These are phyloP conservation scores for Neurospora sublineolata DNA, from an alignment of 495 filamentous ascomycete species.

Conservation along the genomic window DNA sequence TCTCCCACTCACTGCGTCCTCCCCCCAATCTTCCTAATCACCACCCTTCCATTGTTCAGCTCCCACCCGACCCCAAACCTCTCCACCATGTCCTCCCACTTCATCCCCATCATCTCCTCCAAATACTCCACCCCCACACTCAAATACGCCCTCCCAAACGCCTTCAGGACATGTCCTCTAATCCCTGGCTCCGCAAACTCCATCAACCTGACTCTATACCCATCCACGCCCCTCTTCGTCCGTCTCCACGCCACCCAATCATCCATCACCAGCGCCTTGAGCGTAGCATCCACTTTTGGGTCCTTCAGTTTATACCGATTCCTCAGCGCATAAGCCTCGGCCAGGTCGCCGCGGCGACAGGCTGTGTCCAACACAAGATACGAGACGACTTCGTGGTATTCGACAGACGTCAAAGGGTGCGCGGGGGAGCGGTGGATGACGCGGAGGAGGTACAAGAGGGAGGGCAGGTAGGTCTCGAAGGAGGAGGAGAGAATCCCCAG, in stretches of 20 bases:
- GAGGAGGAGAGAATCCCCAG: conserved; percentile 67
- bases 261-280: conserved; percentile 62
- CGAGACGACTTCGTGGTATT: conserved; percentile 63
- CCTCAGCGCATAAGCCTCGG: conserved; percentile 55
- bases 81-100: conserved; percentile 57
- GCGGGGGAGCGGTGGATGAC: conserved; percentile 45
- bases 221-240: conserved; percentile 59
- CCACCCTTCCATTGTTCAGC: conserved; percentile 47
- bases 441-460: conserved; percentile 65
- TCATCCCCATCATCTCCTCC: conserved; percentile 45
- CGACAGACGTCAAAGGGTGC: conserved; percentile 42
- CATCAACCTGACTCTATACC: conserved; percentile 63
- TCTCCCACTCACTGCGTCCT: conserved; percentile 12
- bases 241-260: conserved; percentile 74
- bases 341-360: conserved; percentile 68
- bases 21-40: conserved; percentile 49
- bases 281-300: conserved; percentile 49
- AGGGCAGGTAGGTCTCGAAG: conserved; percentile 80
- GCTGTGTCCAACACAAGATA: conserved; percentile 83
- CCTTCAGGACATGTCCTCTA: conserved; percentile 63
- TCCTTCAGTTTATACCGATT: conserved; percentile 46
- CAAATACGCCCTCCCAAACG: conserved; percentile 73
- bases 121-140: conserved; percentile 54
- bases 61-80: conserved; percentile 71
- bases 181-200: conserved; percentile 65